Base-by-base conservation (phyloP, 495 filamentous ascomycete species). In the Usnea hakonensis region DNA sequence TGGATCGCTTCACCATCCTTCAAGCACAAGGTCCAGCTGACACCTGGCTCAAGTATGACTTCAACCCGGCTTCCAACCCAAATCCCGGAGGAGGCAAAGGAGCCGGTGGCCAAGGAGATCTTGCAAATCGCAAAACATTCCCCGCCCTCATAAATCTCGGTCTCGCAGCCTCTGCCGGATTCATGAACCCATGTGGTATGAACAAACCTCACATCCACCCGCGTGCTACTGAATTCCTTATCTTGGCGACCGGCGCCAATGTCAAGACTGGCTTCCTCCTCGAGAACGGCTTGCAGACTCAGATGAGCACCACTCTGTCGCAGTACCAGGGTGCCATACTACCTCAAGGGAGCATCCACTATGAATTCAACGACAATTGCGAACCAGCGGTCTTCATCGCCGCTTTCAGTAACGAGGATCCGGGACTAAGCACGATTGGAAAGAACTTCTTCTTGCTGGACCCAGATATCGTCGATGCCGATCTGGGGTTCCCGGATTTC, bases 141-240 rank as follows among this genome's bases (percentile, higher is more conserved):
- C 77, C 78, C 38, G 71, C 76, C 32, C 73, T 78, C 57, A 74
- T 73, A 13, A 72, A 69, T n/a, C 70, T 72, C 16, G 74, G 74
- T 28, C 58, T 72, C 50, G 69, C 69, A n/a, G 72, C 74, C 48
- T 72, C 75, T n/a, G 55, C 78, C 5, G 76, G 67, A 26, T 75
- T 73, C 65, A 65, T 77, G 38, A 61, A 68, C 41, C 69, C 76
- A 19, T 75, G 78, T 64, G 75, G 75, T 60, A 76, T 81, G 65
- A 78, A 80, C 62, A 75, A 75, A 6, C 74, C 78, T 28, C 78
- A 81, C 66, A 69, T 78, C 23, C 78, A 81, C 68, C 78, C 77
- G 16, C 78, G 78, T 57, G 71, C 77, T 26, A 68, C 70, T 40
- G 78, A 81, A 63, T 74, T 78, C 41, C 74, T 79, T 11, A 74